Evolutionary conservation across 495 filamentous ascomycete genomes (phyloP).

Genomic region (Astrothelium subdiscretum): DNA sequence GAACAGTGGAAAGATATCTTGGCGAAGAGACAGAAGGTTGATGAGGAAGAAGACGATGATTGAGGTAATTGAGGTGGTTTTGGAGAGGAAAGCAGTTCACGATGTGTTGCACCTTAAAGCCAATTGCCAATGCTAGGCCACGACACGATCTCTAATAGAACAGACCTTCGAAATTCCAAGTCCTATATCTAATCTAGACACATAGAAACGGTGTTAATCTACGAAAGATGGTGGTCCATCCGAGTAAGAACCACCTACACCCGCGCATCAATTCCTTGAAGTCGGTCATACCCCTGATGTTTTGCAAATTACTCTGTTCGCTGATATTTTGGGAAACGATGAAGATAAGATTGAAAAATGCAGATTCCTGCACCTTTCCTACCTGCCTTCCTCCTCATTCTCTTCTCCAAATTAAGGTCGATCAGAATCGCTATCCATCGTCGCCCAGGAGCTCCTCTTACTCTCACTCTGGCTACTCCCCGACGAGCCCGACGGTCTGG

Average conservation of each 20-base stretch:
- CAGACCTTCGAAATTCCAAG: no score
- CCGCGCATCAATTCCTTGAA: not conserved
- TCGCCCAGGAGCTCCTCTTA: not conserved
- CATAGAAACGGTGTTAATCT: no score
- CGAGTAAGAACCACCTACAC: no score
- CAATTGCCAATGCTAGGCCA: not conserved
- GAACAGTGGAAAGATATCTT: conserved; percentile 74
- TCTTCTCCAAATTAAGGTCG: not conserved
- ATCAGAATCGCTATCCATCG: not conserved
- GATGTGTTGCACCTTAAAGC: not conserved
- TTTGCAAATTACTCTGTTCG: not conserved
- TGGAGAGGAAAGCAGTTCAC: no score
- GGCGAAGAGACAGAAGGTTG: conserved; percentile 41
- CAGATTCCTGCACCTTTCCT: not conserved
- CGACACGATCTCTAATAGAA: not conserved
- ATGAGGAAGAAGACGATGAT: conserved; percentile 27
- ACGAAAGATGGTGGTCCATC: no score
- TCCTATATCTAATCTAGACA: no score
- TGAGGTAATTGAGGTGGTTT: not conserved
- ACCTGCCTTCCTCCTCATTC: not conserved
- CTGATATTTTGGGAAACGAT: not conserved
- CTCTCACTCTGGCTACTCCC: not conserved
- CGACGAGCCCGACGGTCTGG: not conserved
- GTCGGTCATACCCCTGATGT: not conserved
- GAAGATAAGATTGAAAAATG: not conserved